Conservation (phyloP, 768 basidiomycete genomes). For the Auricularia sp. region DNA sequence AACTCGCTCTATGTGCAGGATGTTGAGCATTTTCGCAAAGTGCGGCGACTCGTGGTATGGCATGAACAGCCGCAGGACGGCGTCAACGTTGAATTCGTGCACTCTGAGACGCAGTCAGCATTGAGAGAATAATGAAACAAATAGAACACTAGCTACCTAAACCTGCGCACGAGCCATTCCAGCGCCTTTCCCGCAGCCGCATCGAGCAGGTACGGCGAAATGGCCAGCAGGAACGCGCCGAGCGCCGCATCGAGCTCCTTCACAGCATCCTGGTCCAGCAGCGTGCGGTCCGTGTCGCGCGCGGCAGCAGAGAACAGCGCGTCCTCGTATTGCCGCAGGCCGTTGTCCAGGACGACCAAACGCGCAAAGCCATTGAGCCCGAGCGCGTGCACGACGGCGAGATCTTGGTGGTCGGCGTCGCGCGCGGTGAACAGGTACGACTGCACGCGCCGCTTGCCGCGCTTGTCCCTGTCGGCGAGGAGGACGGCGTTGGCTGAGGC, state of each 20-base stretch:
- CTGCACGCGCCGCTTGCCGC: constrained; percentile 47
- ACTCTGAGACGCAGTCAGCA: constrained; percentile 40
- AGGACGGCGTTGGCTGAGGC: constrained; percentile 71
- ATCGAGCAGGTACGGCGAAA: constrained; percentile 78
- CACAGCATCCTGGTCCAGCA: constrained; percentile 53
- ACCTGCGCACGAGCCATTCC: constrained; percentile 91
- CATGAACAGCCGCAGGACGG: constrained; percentile 69
- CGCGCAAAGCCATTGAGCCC: constrained; percentile 70
- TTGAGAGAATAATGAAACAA: neutral
- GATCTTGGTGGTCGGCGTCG: constrained; percentile 76
- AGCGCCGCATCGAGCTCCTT: constrained; percentile 53
- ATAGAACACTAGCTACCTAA: constrained; percentile 48
- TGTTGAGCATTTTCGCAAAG: constrained; percentile 86
- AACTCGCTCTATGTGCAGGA: constrained; percentile 64
- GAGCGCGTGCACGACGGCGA: constrained; percentile 76
- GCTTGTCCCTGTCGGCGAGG: constrained; percentile 47
- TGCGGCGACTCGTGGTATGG: constrained; percentile 94
- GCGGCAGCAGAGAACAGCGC: constrained; percentile 72
- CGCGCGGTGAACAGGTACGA: constrained; percentile 84
- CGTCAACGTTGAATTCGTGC: constrained; percentile 84
- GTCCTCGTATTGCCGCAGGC: constrained; percentile 52
- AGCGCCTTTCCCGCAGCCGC: constrained; percentile 71
- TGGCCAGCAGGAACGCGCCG: constrained; percentile 48
- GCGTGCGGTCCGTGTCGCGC: constrained; percentile 66
- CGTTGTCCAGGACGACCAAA: constrained; percentile 50